Evolutionary conservation across 441 rosid species (phyloP), one percentile per base, ranked within the genome.

Genomic region (Arabidopsis lyrata): DNA sequence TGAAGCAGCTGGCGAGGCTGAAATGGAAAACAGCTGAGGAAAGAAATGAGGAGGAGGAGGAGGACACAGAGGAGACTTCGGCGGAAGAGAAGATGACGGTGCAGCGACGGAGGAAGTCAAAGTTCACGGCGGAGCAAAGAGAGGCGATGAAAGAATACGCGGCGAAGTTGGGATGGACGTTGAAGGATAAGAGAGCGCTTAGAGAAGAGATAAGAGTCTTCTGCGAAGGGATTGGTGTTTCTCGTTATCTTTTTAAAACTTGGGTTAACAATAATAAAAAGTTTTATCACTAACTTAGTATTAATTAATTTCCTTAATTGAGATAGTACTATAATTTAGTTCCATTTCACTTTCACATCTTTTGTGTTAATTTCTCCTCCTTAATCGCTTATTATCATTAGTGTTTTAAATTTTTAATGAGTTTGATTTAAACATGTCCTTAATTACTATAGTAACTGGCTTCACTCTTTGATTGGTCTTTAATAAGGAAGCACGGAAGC

Each of bases 261-360:
- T 81, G 84, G 84, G 69, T 81, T 15, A 81, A 81, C 63, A 81
- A 81, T 68, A 75, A 72, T 68, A 81, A 78, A 58, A 78, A 72
- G 76, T 63, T 73, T 68, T 78, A 72, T 74, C 59, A 42, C 65
- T 29, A 29, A 29, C 31, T 29, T n/a, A n/a, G n/a, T n/a, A 29
- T 4, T 38, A 44, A 31, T 15, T 61, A 47, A 20, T 55, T 55
- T 24, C 48, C 9, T 58, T 64, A 42, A 14, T 18, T 49, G 8
- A 38, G 8, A 38, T 36, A 54, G 5, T 38, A 34, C 36, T 49
- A 53, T 49, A 42, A 49, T 34, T 50, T 68, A 68, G 47, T 67
- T 67, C 10, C 24, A 35, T 47, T 56, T 70, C 60, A 15, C 27
- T 69, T 48, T 55, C 63, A 62, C 2, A n/a, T 44, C 16, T 27